Evolutionary conservation across 2,329 filamentous ascomycete species (phyloP).

Genomic region (Ascochyta clinopodiicola): DNA sequence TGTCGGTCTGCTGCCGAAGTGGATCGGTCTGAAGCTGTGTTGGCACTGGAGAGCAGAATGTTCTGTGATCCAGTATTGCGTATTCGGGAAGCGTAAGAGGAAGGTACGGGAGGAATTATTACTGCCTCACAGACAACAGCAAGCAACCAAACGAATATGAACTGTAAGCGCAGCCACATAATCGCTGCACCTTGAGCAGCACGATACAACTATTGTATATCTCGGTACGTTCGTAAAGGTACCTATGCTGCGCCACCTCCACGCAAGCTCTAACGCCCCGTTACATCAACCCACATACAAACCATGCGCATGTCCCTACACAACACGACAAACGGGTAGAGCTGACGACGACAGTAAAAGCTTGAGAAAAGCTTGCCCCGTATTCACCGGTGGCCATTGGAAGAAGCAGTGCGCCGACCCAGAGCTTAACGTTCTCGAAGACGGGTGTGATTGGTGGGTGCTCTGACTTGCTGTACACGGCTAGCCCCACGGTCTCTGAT

Average conservation of each 20-base stretch:
- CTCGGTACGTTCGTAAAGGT: neutral
- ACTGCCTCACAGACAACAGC: neutral
- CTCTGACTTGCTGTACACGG: neutral
- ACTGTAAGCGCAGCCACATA: neutral
- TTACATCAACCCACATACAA: neutral
- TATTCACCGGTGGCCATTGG: neutral
- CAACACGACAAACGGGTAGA: neutral
- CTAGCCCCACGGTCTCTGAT: neutral
- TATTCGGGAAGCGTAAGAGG: neutral
- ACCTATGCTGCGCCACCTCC: neutral
- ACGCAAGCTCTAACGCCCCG: neutral
- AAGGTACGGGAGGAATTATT: neutral
- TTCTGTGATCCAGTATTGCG: no score
- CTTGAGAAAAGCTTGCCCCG: conserved; percentile 10
- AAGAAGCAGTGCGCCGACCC: neutral
- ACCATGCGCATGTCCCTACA: neutral
- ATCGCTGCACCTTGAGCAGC: neutral
- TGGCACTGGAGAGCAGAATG: neutral
- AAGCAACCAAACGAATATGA: neutral
- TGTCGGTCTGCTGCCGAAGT: neutral
- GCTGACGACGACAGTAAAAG: conserved; percentile 1
- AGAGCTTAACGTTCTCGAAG: neutral
- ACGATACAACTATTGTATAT: neutral
- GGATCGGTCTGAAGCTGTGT: neutral
- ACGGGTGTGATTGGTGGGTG: neutral